phyloP scores from a whole-genome alignment of 768 basidiomycete species.

The Collybia nuda region DNA sequence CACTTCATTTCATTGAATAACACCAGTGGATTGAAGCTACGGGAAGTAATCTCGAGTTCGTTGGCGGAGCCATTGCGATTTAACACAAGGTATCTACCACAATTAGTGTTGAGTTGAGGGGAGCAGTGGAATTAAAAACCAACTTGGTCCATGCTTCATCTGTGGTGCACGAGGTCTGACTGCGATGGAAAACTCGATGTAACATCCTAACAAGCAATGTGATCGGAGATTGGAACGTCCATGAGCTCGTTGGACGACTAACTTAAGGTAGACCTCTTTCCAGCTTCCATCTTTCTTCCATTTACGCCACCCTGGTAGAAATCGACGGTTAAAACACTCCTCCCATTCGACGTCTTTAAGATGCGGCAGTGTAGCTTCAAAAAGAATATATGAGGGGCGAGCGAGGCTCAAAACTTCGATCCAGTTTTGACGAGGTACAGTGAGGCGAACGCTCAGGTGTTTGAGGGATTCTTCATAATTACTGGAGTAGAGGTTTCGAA shows the following conservation, averaged over 20 bases:
- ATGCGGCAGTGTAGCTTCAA: conserved; percentile 68
- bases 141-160: conserved; percentile 87
- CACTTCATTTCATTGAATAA: conserved; percentile 82
- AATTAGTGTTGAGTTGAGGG: conserved; percentile 6
- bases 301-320: conserved; percentile 74
- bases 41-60: conserved; percentile 64
- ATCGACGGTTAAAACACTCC: conserved; percentile 68
- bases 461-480: conserved; percentile 51
- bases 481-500: conserved; percentile 47
- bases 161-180: conserved; percentile 64
- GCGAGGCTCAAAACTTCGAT: conserved; percentile 72
- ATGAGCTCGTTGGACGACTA: conserved; percentile 19
- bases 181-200: conserved; percentile 69
- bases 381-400: conserved; percentile 60
- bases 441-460: conserved; percentile 60
- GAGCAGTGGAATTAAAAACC: conserved; percentile 17
- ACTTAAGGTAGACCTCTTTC: conserved; percentile 71
- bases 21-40: conserved; percentile 62
- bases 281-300: conserved; percentile 65
- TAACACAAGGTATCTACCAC: conserved; percentile 64
- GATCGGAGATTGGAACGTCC: conserved; percentile 7
- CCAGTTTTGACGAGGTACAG: conserved; percentile 78
- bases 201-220: conserved; percentile 43
- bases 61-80: conserved; percentile 79
- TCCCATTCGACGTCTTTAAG: conserved; percentile 70